Percentiles rank a stretch among this genome's conserved stretches.
Conservation (phyloP, 257 asterid species). For the Solanum lignicaule region DNA sequence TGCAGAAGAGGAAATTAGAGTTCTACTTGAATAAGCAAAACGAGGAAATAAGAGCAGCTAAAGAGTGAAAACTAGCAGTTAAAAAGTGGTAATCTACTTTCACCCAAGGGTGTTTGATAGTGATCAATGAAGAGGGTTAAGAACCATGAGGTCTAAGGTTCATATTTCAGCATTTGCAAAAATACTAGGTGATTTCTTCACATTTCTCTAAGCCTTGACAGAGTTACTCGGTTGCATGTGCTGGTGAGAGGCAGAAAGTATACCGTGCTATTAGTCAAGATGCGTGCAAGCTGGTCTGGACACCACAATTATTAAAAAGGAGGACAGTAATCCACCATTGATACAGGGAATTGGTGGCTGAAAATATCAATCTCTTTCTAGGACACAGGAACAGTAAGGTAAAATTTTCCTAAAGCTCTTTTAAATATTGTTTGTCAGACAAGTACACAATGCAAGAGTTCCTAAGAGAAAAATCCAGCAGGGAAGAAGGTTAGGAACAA, state of each 20-base stretch:
- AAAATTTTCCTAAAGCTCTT: not conserved
- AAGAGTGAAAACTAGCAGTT: not conserved
- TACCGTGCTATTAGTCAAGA: not conserved
- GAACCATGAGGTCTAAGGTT: not conserved
- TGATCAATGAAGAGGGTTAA: not conserved
- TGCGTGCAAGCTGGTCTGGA: not conserved
- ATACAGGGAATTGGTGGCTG: not conserved
- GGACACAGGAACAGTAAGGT: not conserved
- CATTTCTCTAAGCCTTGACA: not conserved
- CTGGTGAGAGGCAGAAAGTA: not conserved
- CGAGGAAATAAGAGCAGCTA: not conserved
- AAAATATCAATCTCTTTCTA: not conserved
- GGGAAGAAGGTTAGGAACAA: not conserved
- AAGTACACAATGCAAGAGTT: not conserved
- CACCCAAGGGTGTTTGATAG: not conserved
- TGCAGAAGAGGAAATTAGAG: not conserved
- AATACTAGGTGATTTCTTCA: not conserved
- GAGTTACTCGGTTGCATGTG: not conserved
- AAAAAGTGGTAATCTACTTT: not conserved
- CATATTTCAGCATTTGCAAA: not conserved
- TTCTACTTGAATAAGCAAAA: slow-evolving; percentile 2
- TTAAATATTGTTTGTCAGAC: not conserved
- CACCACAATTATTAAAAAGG: not conserved
- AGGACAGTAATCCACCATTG: not conserved
- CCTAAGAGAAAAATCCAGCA: not conserved